Conservation (phyloP, 1,284 basidiomycete genomes). For the Puccinia novopanici region DNA sequence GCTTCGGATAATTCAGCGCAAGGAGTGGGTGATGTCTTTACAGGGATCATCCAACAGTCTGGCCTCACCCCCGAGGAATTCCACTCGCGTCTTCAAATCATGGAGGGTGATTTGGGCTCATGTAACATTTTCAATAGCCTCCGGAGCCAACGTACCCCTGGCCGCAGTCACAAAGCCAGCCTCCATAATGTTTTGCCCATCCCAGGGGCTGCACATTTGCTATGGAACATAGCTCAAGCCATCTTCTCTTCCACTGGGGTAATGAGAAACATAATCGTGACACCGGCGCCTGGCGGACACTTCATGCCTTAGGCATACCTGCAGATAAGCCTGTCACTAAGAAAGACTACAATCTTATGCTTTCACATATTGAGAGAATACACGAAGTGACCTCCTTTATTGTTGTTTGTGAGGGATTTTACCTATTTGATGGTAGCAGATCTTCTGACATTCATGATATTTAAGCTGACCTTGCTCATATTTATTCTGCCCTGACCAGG, state of each 20-base stretch:
- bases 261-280: not conserved
- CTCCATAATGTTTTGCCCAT: not conserved
- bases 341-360: constrained; percentile 16
- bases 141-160: not conserved
- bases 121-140: not conserved
- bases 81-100: not conserved
- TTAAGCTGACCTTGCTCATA: not conserved
- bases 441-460: no score
- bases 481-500: not conserved
- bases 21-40: not conserved
- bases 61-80: not conserved
- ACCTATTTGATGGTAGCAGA: not conserved
- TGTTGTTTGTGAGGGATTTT: not conserved
- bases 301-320: not conserved
- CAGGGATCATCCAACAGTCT: not conserved
- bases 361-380: not conserved
- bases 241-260: not conserved
- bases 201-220: not conserved
- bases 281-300: not conserved
- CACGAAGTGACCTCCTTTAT: not conserved
- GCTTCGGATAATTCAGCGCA: constrained; percentile 10
- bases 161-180: not conserved
- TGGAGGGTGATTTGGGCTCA: not conserved
- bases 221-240: constrained; percentile 16
- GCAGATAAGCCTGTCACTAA: constrained; percentile 1